Conservation (phyloP, 345 rosid species). For the Eucalyptus leucophloia region DNA sequence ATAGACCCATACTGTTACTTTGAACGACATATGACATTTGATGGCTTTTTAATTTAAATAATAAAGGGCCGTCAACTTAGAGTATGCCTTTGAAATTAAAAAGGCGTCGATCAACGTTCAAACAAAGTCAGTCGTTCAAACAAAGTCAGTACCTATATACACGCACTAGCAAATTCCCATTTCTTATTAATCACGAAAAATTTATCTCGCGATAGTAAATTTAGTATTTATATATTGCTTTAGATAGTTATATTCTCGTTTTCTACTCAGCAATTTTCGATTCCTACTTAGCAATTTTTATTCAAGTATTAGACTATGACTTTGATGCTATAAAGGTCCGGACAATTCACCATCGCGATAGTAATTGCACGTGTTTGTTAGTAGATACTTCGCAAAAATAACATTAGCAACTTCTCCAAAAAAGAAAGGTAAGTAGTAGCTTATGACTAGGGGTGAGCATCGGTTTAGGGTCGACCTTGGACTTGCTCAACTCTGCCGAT, state of each 20-base stretch:
- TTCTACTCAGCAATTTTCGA: neutral
- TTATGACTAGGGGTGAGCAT: too few relatives aligned
- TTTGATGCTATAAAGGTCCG: neutral
- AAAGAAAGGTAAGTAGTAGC: too few relatives aligned
- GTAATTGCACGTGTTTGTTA: neutral
- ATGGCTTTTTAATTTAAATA: neutral
- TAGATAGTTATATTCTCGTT: neutral
- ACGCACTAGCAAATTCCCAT: neutral
- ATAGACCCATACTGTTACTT: neutral
- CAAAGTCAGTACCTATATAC: neutral
- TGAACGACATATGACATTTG: neutral
- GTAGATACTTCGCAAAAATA: neutral
- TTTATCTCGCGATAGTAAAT: neutral
- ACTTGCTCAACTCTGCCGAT: too few relatives aligned
- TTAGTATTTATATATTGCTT: neutral
- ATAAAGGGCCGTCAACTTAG: neutral
- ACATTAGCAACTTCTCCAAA: neutral
- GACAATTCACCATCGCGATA: neutral
- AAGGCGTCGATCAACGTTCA: neutral
- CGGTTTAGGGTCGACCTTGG: too few relatives aligned
- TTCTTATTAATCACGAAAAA: neutral
- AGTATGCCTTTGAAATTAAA: neutral
- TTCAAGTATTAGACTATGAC: neutral
- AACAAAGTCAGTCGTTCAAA: too few relatives aligned
- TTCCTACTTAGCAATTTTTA: too few relatives aligned